Evolutionary conservation across 1,139 yeast genomes (phyloP).

Genomic region (Saccharomyces pastorianus): DNA sequence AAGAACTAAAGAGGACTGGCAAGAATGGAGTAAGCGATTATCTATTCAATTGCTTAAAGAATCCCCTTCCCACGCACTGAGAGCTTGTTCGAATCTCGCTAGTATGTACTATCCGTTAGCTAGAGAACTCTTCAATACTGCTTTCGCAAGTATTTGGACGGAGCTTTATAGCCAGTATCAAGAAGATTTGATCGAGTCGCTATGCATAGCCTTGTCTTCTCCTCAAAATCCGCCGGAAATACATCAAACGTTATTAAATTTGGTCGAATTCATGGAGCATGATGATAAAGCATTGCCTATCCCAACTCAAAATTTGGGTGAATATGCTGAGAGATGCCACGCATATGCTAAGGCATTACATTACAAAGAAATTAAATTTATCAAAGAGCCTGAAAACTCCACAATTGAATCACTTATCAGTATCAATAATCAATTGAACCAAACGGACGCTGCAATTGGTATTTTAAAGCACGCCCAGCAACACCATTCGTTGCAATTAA

Average conservation of each 20-base stretch:
- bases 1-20: conserved; percentile 93
- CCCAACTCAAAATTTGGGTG: conserved; percentile 80
- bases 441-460: conserved; percentile 96
- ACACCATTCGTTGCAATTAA: conserved; percentile 83
- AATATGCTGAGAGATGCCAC: conserved; percentile 90
- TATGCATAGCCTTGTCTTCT: conserved; percentile 80
- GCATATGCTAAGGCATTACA: conserved; percentile 97
- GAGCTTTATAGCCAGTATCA: conserved; percentile 85
- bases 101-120: conserved; percentile 85
- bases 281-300: conserved; percentile 92
- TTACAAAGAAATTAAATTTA: conserved; percentile 89
- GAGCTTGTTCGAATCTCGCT: conserved; percentile 90
- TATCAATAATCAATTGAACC: conserved; percentile 90
- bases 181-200: conserved; percentile 78
- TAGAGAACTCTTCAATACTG: conserved; percentile 83
- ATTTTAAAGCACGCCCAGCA: conserved; percentile 91
- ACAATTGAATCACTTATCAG: conserved; percentile 88
- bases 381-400: conserved; percentile 85
- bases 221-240: conserved; percentile 95
- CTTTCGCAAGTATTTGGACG: conserved; percentile 94
- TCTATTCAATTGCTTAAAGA: conserved; percentile 82
- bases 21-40: conserved; percentile 87
- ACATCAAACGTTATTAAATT: conserved; percentile 75
- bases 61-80: conserved; percentile 88
- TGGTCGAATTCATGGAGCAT: conserved; percentile 96